These are phyloP conservation scores for Letharia columbiana DNA, from an alignment of 495 filamentous ascomycete genomes.

Conservation along the genomic window DNA sequence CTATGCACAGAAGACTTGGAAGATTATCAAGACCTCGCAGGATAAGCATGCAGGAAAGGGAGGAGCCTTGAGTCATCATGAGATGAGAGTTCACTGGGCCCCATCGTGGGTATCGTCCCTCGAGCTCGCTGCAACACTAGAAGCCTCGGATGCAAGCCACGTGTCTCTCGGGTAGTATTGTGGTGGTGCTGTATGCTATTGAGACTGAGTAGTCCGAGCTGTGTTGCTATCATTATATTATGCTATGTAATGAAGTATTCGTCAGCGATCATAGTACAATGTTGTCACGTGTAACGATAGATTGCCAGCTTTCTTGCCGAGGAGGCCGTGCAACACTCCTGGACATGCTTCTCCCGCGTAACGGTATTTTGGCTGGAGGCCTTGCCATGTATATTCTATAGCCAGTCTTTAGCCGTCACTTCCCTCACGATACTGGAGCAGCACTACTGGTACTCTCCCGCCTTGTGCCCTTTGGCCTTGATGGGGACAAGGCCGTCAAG, in stretches of 20 bases:
- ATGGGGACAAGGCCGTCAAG: conserved; percentile 87
- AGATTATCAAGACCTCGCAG: background rate
- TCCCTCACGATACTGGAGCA: conserved; percentile 32
- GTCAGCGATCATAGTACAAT: background rate
- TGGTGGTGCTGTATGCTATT: background rate
- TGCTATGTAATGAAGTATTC: background rate
- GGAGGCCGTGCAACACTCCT: too few species aligned
- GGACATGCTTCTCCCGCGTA: too few species aligned
- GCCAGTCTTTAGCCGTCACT: too few species aligned
- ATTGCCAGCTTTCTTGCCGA: too few species aligned
- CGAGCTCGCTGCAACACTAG: background rate
- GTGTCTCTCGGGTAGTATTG: background rate
- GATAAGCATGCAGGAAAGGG: background rate
- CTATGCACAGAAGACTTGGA: background rate
- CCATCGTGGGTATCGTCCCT: background rate
- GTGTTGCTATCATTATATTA: background rate
- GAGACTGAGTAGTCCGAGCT: background rate
- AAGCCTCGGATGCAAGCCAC: background rate
- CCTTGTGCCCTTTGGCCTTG: conserved; percentile 70
- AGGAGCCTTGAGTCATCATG: background rate
- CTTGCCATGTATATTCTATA: too few species aligned
- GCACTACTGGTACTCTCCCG: conserved; percentile 75
- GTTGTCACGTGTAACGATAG: background rate
- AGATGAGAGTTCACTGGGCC: background rate
- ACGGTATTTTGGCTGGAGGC: too few species aligned